These are phyloP conservation scores for Isabelozyma pseudorhagii DNA, from an alignment of 805 yeast species.

Conservation along the genomic window DNA sequence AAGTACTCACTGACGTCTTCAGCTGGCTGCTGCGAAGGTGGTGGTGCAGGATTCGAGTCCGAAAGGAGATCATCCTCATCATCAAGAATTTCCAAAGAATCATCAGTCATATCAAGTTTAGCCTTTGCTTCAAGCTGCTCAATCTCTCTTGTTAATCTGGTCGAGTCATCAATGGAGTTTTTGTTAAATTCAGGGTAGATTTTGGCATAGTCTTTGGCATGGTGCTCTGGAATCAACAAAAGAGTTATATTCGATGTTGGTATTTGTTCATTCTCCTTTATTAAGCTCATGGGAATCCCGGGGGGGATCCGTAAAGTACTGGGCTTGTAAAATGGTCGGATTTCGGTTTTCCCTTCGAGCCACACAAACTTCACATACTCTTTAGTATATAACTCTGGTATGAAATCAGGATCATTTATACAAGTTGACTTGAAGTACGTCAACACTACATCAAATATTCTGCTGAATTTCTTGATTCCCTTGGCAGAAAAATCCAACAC, in stretches of 20 bases:
- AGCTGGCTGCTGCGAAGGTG: neutral
- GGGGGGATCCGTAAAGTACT: conserved; percentile 36
- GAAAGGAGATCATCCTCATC: conserved; percentile 3
- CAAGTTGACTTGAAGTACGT: conserved; percentile 8
- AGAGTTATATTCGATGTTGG: conserved; percentile 16
- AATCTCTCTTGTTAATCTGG: neutral
- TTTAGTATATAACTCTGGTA: conserved; percentile 5
- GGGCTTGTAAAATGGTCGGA: conserved; percentile 37
- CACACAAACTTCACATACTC: conserved; percentile 25
- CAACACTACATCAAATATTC: conserved; percentile 16
- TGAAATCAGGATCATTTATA: neutral
- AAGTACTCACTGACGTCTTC: conserved; percentile 34
- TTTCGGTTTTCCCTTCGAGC: conserved; percentile 38
- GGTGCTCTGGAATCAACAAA: conserved; percentile 18
- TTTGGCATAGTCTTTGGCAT: conserved; percentile 14
- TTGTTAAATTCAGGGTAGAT: conserved; percentile 28
- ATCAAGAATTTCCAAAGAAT: conserved; percentile 3
- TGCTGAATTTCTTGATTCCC: conserved; percentile 24
- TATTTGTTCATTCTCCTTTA: conserved; percentile 5
- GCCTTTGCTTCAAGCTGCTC: neutral
- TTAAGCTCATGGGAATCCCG: conserved; percentile 2
- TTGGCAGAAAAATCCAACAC: conserved; percentile 18
- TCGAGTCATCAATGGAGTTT: neutral
- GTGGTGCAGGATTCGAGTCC: neutral
- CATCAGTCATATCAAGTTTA: conserved; percentile 5